phyloP scores from a whole-genome alignment of 1,139 yeast species.

The Kodamaea ohmeri region DNA sequence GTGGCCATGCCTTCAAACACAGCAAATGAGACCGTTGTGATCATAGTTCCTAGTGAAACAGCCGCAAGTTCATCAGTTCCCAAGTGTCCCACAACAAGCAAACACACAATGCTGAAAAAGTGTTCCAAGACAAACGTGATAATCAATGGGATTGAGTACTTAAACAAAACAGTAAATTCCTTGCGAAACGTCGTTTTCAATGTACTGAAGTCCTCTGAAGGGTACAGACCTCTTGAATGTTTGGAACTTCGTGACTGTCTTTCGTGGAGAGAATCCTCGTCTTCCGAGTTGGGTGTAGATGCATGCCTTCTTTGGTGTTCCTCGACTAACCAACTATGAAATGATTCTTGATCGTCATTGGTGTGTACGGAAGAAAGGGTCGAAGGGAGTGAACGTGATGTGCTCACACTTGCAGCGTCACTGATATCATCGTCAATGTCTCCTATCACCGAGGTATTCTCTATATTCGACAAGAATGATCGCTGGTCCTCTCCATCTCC shows the following conservation, averaged over 20 bases:
- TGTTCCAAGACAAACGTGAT: slow-evolving; percentile 71
- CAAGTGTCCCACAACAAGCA: slow-evolving; percentile 69
- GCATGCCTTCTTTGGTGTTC: slow-evolving; percentile 63
- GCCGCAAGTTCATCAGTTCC: slow-evolving; percentile 75
- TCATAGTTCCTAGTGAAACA: slow-evolving; percentile 85
- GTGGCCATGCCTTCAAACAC: slow-evolving; percentile 80
- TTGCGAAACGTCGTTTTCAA: slow-evolving; percentile 43
- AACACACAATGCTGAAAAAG: slow-evolving; percentile 65
- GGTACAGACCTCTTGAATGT: background rate
- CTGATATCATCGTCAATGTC: slow-evolving; percentile 42
- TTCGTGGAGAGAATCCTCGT: slow-evolving; percentile 14
- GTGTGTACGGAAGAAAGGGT: slow-evolving; percentile 50
- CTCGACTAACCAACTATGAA: slow-evolving; percentile 59
- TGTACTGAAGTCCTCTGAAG: slow-evolving; percentile 35
- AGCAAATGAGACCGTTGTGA: slow-evolving; percentile 80
- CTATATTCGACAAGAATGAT: slow-evolving; percentile 53
- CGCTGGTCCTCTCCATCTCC: slow-evolving; percentile 63
- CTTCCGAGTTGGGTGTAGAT: slow-evolving; percentile 22
- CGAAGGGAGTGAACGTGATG: slow-evolving; percentile 64
- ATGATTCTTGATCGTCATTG: slow-evolving; percentile 53
- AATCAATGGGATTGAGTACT: slow-evolving; percentile 62
- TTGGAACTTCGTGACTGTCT: slow-evolving; percentile 5
- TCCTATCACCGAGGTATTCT: slow-evolving; percentile 38
- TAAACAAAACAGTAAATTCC: slow-evolving; percentile 49
- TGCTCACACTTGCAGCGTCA: slow-evolving; percentile 52